These are phyloP conservation scores for Themeda triandra DNA, from an alignment of 176 grass and related monocot species.

Conservation along the genomic window DNA sequence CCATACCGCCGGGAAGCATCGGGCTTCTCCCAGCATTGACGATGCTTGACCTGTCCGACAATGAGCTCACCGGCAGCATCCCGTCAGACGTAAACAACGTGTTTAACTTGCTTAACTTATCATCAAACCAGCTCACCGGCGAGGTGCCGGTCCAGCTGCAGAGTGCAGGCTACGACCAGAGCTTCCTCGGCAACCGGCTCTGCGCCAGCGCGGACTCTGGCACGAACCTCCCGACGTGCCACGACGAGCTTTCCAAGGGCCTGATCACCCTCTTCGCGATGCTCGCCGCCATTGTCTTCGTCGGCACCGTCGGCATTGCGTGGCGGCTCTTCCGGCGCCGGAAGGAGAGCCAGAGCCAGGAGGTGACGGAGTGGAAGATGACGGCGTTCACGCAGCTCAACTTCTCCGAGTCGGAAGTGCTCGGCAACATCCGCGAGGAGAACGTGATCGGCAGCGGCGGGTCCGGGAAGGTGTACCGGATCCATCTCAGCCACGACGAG, in stretches of 20 bases:
- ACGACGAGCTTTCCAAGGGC: slow-evolving; percentile 39
- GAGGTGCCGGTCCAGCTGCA: slow-evolving; percentile 51
- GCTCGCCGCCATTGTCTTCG: slow-evolving; percentile 30
- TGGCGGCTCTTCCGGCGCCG: slow-evolving; percentile 34
- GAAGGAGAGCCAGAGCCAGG: slow-evolving; percentile 15
- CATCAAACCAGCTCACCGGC: slow-evolving; percentile 60
- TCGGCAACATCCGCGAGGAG: slow-evolving; percentile 48
- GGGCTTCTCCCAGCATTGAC: too few species aligned
- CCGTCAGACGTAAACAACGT: slow-evolving; percentile 5
- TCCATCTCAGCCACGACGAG: slow-evolving; percentile 22
- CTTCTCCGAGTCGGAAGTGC: slow-evolving; percentile 56
- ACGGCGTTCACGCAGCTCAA: slow-evolving; percentile 49
- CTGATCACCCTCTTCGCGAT: slow-evolving; percentile 40
- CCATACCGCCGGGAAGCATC: too few species aligned
- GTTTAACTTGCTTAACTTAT: slow-evolving; percentile 53
- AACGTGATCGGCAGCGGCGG: slow-evolving; percentile 73
- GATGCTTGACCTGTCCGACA: too few species aligned
- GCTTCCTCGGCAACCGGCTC: slow-evolving; percentile 71
- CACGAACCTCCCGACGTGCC: slow-evolving; percentile 30
- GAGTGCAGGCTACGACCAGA: slow-evolving; percentile 48
- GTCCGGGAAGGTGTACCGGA: slow-evolving; percentile 68
- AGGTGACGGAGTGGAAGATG: slow-evolving; percentile 62
- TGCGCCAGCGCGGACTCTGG: slow-evolving; percentile 32
- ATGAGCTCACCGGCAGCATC: too few species aligned
- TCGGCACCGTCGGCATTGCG: slow-evolving; percentile 38